Base-by-base conservation (phyloP, 2,329 filamentous ascomycete species). In the Colletotrichum orbiculare region DNA sequence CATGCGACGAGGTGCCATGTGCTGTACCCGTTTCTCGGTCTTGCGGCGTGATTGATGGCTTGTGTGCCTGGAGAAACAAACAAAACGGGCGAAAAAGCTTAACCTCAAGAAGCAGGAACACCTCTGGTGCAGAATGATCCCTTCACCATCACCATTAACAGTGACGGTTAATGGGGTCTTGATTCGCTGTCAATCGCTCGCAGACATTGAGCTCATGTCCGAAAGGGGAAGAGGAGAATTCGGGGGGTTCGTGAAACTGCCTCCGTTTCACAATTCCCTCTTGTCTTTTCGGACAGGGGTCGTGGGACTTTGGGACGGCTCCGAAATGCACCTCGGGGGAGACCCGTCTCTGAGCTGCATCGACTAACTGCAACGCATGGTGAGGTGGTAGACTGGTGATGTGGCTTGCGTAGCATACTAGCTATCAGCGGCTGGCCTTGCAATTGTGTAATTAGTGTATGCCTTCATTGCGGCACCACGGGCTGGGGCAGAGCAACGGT, bases 171-270 rank as follows among this genome's bases (percentile, higher is more conserved):
- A 53, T 34, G 15, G 59, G 17, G 46, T 15, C 33, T 66, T 46
- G 63, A 66, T 66, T 66, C 58, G 58, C 58, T 66, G 34, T 57
- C 63, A 62, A 53, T 53, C 10, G 42, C 56, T 63, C 53, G 17
- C 47, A 52, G 53, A 42, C 46, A 38, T 35, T 53, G 15, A 34
- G 41, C 33, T 56, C 47, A 66, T 66, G 42, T 63, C 53, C 63
- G 58, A 66, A 66, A 62, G 52, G 58, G 59, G 41, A 54, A 65
- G 62, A 55, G 58, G 52, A 52, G 63, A 57, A 57, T 42, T 48
- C 48, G 52, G 42, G 41, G 52, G 61, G 48, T 59, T 59, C 49
- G 35, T 66, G 64, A 66, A 66, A 66, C 64, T 54, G 54, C 37
- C 60, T 45, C 42, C 49, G 64, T 66, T 66, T 66, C 64, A 66